Percentiles rank a stretch among this genome's conserved stretches.
Evolutionary conservation across 345 rosid genomes (phyloP).

Genomic region (Pugionium dolabratum): DNA sequence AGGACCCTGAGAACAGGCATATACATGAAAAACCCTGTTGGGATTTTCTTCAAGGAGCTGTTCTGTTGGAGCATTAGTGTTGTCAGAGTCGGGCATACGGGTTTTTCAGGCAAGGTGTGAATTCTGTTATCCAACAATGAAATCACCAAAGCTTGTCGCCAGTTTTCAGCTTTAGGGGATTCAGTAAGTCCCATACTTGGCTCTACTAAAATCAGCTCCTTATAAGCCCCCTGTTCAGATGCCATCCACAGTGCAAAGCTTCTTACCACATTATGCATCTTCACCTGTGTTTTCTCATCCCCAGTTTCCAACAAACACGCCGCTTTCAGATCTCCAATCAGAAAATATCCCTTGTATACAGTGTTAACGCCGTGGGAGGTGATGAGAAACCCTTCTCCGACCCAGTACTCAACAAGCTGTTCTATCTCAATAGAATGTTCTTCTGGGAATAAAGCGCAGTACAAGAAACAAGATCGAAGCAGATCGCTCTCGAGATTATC

Average conservation of each 20-base stretch:
- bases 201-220: conserved; percentile 33
- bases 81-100: conserved; percentile 35
- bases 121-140: conserved; percentile 53
- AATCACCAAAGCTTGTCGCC: conserved; percentile 40
- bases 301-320: conserved; percentile 36
- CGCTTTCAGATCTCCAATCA: conserved; percentile 43
- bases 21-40: conserved; percentile 32
- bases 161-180: conserved; percentile 36
- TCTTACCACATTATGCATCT: conserved; percentile 42
- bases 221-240: conserved; percentile 36
- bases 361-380: conserved; percentile 30
- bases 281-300: conserved; percentile 38
- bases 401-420: conserved; percentile 48
- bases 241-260: conserved; percentile 44
- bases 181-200: conserved; percentile 39
- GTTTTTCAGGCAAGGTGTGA: conserved; percentile 41
- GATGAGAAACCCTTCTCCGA: conserved; percentile 47
- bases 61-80: conserved; percentile 42
- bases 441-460: conserved; percentile 52
- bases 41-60: conserved; percentile 26
- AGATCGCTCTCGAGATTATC: conserved; percentile 47
- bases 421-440: conserved; percentile 44
- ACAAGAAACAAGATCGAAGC: conserved; percentile 49
- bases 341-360: conserved; percentile 39
- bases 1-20: conserved; percentile 49